Conservation (phyloP, 2,329 filamentous ascomycete genomes). For the Trichoderma koningiopsis region DNA sequence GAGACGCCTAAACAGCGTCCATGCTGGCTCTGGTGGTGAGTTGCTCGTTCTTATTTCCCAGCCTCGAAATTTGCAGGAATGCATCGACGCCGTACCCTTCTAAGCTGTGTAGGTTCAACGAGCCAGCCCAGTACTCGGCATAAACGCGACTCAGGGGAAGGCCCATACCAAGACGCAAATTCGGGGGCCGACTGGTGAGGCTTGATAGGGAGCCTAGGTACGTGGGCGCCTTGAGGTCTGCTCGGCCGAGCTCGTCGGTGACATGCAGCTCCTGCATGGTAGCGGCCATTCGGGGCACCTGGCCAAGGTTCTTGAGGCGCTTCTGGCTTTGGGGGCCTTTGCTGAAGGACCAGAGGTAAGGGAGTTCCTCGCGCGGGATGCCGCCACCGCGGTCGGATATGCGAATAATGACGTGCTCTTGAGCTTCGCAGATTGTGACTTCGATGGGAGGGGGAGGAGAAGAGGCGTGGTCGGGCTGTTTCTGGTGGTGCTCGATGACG, state of each 20-base stretch:
- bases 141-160: constrained; percentile 92
- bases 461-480: constrained; percentile 41
- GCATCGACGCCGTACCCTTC: constrained; percentile 96
- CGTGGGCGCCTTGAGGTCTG: constrained; percentile 46
- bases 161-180: constrained; percentile 88
- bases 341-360: constrained; percentile 94
- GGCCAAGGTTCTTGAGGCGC: constrained; percentile 79
- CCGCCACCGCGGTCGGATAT: constrained; percentile 96
- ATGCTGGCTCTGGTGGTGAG: constrained; percentile 76
- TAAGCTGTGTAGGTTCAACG: constrained; percentile 83
- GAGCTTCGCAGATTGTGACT: constrained; percentile 90
- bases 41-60: constrained; percentile 98
- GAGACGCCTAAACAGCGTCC: constrained; percentile 64
- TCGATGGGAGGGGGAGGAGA: constrained; percentile 76
- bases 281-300: constrained; percentile 88
- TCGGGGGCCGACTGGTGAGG: constrained; percentile 79
- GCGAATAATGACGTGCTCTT: constrained; percentile 92
- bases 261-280: constrained; percentile 84
- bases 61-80: constrained; percentile 92
- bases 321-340: constrained; percentile 81
- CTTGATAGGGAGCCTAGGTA: constrained; percentile 70
- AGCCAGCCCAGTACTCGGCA: constrained; percentile 97
- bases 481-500: constrained; percentile 70
- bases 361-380: constrained; percentile 79
- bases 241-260: constrained; percentile 45